Evolutionary conservation across 148 eudicot genomes (phyloP).

Genomic region (Gaultheria prostrata): DNA sequence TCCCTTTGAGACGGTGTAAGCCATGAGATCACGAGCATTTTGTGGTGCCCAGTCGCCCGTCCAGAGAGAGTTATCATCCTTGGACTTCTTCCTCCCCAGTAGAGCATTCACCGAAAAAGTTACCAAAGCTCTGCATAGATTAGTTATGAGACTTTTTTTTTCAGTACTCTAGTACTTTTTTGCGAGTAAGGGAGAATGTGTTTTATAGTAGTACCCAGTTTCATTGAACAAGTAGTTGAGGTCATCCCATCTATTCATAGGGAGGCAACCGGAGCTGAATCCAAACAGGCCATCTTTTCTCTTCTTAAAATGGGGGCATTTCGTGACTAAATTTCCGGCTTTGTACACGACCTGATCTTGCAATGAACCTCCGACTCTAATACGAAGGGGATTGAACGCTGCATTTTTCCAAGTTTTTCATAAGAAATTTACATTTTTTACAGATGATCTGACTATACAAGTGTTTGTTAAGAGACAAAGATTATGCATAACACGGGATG

Average conservation of each 20-base stretch:
- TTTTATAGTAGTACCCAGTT: slow-evolving; percentile 31
- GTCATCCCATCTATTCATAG: slow-evolving; percentile 50
- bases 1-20: slow-evolving; percentile 48
- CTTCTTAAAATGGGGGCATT: slow-evolving; percentile 33
- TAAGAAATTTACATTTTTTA: background rate
- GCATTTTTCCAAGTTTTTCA: background rate
- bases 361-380: slow-evolving; percentile 60
- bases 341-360: slow-evolving; percentile 51
- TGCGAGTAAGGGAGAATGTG: background rate
- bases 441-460: background rate
- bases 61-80: slow-evolving; percentile 19
- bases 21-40: slow-evolving; percentile 48
- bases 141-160: background rate
- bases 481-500: no score
- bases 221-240: slow-evolving; percentile 36
- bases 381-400: slow-evolving; percentile 44
- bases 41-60: slow-evolving; percentile 45
- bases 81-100: slow-evolving; percentile 31
- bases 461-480: no score
- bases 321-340: slow-evolving; percentile 22
- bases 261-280: slow-evolving; percentile 45
- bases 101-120: slow-evolving; percentile 58
- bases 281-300: slow-evolving; percentile 28
- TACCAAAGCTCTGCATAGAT: slow-evolving; percentile 34
- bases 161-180: background rate